Evolutionary conservation across 1,284 basidiomycete genomes (phyloP).

Genomic region (Tetrapyrgos nigripes): DNA sequence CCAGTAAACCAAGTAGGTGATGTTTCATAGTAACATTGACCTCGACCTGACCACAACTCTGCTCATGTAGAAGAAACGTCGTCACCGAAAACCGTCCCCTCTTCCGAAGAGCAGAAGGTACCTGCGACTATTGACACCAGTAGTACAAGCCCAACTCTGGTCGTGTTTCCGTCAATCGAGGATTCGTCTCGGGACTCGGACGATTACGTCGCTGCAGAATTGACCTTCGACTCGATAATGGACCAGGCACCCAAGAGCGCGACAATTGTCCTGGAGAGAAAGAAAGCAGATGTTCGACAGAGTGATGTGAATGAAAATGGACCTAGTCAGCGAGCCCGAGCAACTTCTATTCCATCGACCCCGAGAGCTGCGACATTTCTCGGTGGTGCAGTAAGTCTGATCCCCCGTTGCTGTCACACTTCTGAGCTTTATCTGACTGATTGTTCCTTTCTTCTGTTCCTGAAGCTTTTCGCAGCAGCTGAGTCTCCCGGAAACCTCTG

Average conservation of each 20-base stretch:
- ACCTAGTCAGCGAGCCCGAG: constrained; percentile 8
- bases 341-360: constrained; percentile 17
- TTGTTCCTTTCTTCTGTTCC: no score
- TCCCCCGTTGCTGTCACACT: no score
- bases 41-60: constrained; percentile 5
- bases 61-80: no score
- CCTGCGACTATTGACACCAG: not conserved
- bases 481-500: no score
- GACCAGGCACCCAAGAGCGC: not conserved
- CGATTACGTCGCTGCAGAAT: not conserved
- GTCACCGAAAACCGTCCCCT: no score
- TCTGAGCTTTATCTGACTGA: no score
- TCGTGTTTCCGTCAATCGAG: not conserved
- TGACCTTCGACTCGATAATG: not conserved
- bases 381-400: not conserved
- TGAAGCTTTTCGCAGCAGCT: no score
- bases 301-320: not conserved
- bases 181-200: not conserved
- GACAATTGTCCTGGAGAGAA: not conserved
- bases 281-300: not conserved
- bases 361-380: not conserved
- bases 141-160: not conserved
- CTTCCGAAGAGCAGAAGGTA: no score
- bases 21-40: not conserved
- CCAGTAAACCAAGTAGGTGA: constrained; percentile 8